Base-by-base conservation (phyloP, 2,329 filamentous ascomycete genomes). In the Microcyclospora pomicola region DNA sequence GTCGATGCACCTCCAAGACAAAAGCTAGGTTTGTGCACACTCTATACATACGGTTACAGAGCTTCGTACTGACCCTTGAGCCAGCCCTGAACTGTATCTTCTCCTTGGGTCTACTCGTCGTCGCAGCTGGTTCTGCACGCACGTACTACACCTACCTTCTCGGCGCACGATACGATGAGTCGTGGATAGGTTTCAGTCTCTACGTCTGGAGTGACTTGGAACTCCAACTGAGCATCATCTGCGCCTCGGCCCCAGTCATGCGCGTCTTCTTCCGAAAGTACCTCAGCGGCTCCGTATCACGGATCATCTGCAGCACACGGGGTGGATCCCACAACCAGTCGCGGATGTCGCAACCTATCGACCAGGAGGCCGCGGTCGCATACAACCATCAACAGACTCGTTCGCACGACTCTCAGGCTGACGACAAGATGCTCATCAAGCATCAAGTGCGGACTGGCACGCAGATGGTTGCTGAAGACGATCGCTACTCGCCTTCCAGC, bases 1-100 rank as follows among this genome's bases (percentile, higher is more conserved):
- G 30, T 42, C 12, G 58, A 64, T 31, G 60, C 66, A 30, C 54
- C 61, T 5, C 19, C 19, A 9, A 10, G 37, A 15, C 42, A 44
- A 19, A 37, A 35, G 15, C 32, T 38, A 9, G 39, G 30, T 5
- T 29, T 44, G 24, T 13, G 5, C 27, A 35, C 7, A 27, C 34
- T 5, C 9, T 13, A 33, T 11, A 31, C 16, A 31, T 15, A n/a
- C 49, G 43, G 16, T 55, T 58, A 13, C 62, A 67, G 44, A 67
- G 30, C 5, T 9, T 6, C 30, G 4, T 15, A 9, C 14, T 15
- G 30, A 15, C 30, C 30, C 12, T n/a, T n/a, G 14, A 65, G 31
- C 38, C 41, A 15, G 43, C 43, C 2, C 30, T 48, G n/a, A 43
- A 46, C 33, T 35, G 39, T 36, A 35, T 48, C 31, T 55, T 54